Evolutionary conservation across 331 rosid genomes (phyloP), one percentile per base, ranked within the genome.

Genomic region (Arachis monticola): DNA sequence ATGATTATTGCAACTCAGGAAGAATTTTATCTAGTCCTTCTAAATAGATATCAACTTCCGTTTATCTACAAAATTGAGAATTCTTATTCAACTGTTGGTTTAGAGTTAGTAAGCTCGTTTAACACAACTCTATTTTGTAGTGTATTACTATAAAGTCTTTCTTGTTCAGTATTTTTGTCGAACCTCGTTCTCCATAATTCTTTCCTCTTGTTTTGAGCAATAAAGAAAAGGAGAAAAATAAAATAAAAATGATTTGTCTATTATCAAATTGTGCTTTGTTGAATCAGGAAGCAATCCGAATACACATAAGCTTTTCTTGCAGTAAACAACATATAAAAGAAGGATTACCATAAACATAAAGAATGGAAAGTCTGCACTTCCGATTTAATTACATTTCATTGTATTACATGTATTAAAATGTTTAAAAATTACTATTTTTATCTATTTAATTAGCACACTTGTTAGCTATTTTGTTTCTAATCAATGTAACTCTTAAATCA

Each of bases 41-140:
- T 27, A 27, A 27, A 27, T 27, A 27, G 30, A 27, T 27, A 27
- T 27, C 30, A 27, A 27, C 30, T 27, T 27, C 30, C 2, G 30
- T 27, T 27, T 27, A 27, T 27, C 30, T 27, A 67, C 69, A 64
- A 32, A 70, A 57, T 14, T 46, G 45, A 71, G 44, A 70, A 57
- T 32, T 57, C 56, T 47, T 45, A 45, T 61, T 40, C 8, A 70
- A 61, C 22, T 30, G 46, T 13, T 11, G 55, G 38, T 7, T 63
- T 47, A 60, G 40, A 61, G 40, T 60, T 46, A 38, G 61, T 35
- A 32, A n/a, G 81, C 48, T 60, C 27, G 40, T 64, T 50, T 6
- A 50, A 52, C 58, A 40, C 10, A 5, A 53, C 51, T 69, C 46
- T 22, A 48, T 5, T 76, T 7, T 7, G 17, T 46, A 68, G 30